Evolutionary conservation across 23 red algal species (phyloP).

Genomic region (Gracilaria domingensis): DNA sequence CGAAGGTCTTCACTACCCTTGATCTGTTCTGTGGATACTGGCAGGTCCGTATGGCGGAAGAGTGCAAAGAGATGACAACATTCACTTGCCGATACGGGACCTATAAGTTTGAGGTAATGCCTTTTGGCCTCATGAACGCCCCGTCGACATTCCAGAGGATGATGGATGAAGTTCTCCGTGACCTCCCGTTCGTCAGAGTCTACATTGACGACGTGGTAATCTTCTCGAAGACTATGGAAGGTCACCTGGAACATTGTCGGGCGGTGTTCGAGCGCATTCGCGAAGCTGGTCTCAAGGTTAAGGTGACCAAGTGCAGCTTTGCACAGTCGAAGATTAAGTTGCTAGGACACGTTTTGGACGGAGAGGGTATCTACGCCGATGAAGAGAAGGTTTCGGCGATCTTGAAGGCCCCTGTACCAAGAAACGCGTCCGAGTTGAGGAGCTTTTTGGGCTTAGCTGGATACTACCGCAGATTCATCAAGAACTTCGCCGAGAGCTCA

Average conservation of each 20-base stretch:
- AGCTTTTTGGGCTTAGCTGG: not conserved
- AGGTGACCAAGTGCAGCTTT: not conserved
- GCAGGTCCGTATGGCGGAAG: not conserved
- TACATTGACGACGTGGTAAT: constrained; percentile 28
- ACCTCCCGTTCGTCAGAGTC: not conserved
- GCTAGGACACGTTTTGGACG: no score
- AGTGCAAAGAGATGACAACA: constrained; percentile 38
- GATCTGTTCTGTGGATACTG: no score
- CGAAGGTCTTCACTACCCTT: constrained; percentile 20
- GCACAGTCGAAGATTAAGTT: no score
- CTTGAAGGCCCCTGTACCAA: not conserved
- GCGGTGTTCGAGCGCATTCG: not conserved
- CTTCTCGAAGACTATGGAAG: constrained; percentile 9
- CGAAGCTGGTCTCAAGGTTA: constrained; percentile 10
- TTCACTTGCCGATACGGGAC: constrained; percentile 14
- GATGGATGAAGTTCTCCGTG: not conserved
- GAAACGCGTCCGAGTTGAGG: not conserved
- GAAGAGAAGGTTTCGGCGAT: not conserved
- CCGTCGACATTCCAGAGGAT: no score
- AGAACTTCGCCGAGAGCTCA: no score
- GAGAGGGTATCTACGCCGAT: no score
- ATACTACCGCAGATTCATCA: no score
- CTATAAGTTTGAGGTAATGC: constrained; percentile 28
- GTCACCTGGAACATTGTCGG: constrained; percentile 3
- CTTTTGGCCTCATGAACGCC: constrained; percentile 35